Evolutionary conservation across 805 yeast species (phyloP).

Genomic region (Cyberlindnera maritima): DNA sequence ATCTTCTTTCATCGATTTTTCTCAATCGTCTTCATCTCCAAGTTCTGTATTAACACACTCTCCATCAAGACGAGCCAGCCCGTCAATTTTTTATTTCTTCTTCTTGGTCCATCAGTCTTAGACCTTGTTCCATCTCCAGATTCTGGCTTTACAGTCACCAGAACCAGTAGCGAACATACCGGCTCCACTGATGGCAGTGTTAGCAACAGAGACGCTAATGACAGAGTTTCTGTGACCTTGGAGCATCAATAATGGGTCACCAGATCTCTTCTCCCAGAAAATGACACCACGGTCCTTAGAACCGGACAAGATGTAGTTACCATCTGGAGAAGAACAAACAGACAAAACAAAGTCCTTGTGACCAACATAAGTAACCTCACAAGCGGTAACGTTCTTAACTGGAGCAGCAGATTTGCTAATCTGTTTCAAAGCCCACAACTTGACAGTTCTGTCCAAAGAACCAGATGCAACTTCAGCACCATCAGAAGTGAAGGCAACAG

Average conservation of each 20-base stretch:
- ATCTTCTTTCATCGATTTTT: background rate
- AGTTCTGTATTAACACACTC: background rate
- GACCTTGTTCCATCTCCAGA: constrained; percentile 80
- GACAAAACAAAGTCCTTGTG: constrained; percentile 95
- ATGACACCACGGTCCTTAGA: constrained; percentile 96
- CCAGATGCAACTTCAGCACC: constrained; percentile 94
- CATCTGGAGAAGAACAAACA: constrained; percentile 92
- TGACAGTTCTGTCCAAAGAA: constrained; percentile 92
- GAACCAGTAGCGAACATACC: constrained; percentile 95
- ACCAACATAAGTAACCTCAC: constrained; percentile 92
- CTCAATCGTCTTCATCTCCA: background rate
- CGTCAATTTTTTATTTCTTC: background rate
- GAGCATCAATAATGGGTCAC: constrained; percentile 90
- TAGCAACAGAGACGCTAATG: constrained; percentile 88
- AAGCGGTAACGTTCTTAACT: constrained; percentile 46
- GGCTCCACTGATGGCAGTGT: constrained; percentile 65
- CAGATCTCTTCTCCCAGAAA: constrained; percentile 91
- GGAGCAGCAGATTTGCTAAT: constrained; percentile 43
- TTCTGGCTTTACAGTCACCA: constrained; percentile 96
- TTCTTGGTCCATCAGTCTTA: constrained; percentile 1
- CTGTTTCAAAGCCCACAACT: constrained; percentile 88
- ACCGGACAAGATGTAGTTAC: constrained; percentile 87
- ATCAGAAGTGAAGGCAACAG: constrained; percentile 88
- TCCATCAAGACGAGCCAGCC: constrained; percentile 15
- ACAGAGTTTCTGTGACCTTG: constrained; percentile 97